Evolutionary conservation across 139 green algal species (phyloP).

Genomic region (Chlamydomonas sphaeroides): DNA sequence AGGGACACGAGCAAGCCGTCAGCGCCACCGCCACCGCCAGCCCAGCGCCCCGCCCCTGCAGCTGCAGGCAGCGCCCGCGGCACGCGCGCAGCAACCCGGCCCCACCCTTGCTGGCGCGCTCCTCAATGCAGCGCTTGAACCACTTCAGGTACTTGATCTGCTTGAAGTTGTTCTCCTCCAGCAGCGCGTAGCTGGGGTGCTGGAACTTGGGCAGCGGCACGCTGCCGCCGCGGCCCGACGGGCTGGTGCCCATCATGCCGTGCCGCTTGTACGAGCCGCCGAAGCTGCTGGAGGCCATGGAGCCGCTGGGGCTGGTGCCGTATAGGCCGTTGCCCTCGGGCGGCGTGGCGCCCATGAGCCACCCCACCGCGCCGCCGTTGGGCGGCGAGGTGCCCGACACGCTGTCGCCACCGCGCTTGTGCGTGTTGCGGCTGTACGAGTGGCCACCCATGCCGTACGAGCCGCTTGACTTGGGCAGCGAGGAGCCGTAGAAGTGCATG

Average conservation of each 20-base stretch:
- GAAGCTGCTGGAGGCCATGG: conserved; percentile 30
- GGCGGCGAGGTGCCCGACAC: conserved; percentile 29
- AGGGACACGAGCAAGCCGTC: not conserved
- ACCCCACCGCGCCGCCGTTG: conserved; percentile 65
- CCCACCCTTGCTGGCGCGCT: conserved; percentile 78
- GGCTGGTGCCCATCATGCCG: conserved; percentile 39
- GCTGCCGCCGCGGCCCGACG: conserved; percentile 26
- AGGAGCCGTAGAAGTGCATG: conserved; percentile 55
- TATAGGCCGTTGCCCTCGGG: conserved; percentile 57
- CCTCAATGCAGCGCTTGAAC: conserved; percentile 88
- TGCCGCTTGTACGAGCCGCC: conserved; percentile 25
- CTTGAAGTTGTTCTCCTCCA: conserved; percentile 95
- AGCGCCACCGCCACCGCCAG: too few relatives aligned
- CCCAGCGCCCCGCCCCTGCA: too few relatives aligned
- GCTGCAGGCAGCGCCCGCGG: too few relatives aligned
- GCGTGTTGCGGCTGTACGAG: conserved; percentile 10
- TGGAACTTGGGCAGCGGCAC: conserved; percentile 84
- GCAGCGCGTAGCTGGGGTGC: conserved; percentile 90
- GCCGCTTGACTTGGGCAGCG: conserved; percentile 34
- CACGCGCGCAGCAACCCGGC: not conserved
- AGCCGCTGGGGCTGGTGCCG: conserved; percentile 53
- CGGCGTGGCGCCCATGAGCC: conserved; percentile 85
- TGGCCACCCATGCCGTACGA: conserved; percentile 10
- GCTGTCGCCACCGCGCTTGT: conserved; percentile 18
- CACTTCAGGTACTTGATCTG: conserved; percentile 90